Base-by-base conservation (phyloP, 495 filamentous ascomycete genomes). In the Penicillium pulvis region DNA sequence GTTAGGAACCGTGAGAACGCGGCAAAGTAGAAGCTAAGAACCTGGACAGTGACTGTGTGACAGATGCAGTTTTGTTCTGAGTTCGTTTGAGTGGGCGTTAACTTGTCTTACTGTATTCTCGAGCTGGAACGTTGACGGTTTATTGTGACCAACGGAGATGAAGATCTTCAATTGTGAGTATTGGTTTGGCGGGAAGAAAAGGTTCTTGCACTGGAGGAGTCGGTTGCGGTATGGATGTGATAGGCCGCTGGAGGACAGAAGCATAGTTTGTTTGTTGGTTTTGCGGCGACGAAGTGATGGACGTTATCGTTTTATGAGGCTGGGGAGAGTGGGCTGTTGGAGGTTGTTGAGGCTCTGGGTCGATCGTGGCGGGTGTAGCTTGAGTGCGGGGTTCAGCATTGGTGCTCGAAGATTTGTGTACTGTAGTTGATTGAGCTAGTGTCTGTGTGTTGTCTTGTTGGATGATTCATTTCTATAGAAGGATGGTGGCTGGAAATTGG, bases 151-250 rank as follows among this genome's bases (percentile, higher is more conserved):
- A 58, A 28, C 28, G 51, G 42, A 35, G 59, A 19, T 58, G 41
- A 62, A 57, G 44, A 57, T 58, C 59, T 55, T 58, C 55, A 14
- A 62, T 62, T 55, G 35, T 62, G 55, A 62, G 50, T 62, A 31
- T 58, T 30, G 49, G 33, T 48, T 24, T 61, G 16, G 53, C 16
- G 47, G 59, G 36, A 49, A 19, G 48, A 20, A 50, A 14, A 36
- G 59, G 26, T 61, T 57, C 35, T 53, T 39, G 42, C 8, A 26
- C 8, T 44, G 14, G 9, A 43, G 51, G 42, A 42, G 1, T 53
- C 43, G 50, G 5, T 59, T 44, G 50, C 12, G 41, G 30, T 56
- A 30, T 44, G 23, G 30, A 48, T 17, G 46, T 50, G 33, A 24
- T 39, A 16, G 52, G 30, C n/a, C 46, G 57, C 36, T 50, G 45